Conservation (phyloP, 176 grass and related monocot species). For the Raddia distichophylla region DNA sequence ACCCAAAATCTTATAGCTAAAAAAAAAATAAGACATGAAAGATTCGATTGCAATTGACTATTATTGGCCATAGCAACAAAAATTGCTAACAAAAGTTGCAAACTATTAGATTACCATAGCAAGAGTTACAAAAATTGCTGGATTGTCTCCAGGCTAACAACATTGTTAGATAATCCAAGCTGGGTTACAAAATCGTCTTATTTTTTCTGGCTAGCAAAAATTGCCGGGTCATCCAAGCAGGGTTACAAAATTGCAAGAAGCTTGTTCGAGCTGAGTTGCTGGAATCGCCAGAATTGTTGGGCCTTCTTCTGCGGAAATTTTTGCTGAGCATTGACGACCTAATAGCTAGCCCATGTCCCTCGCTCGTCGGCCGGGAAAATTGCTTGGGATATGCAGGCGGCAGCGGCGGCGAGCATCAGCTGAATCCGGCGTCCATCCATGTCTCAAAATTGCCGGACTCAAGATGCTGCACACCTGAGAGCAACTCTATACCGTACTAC, state of each 20-base stretch:
- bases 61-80: conserved; percentile 9
- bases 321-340: neutral
- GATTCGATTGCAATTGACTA: neutral
- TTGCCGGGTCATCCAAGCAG: neutral
- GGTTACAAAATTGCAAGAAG: neutral
- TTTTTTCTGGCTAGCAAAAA: neutral
- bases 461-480: neutral
- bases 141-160: neutral
- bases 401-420: conserved; percentile 3
- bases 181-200: neutral
- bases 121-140: neutral
- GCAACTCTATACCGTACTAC: conserved; percentile 1
- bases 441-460: conserved; percentile 23
- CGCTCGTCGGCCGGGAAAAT: conserved; percentile 30
- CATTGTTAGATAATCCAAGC: neutral
- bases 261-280: neutral
- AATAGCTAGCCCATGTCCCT: conserved; percentile 12
- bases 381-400: conserved; percentile 15
- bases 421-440: conserved; percentile 24
- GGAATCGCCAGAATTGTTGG: neutral
- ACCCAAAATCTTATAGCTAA: too few relatives aligned
- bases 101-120: neutral
- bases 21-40: neutral
- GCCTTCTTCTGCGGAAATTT: neutral
- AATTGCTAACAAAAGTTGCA: neutral